A percentile compares a stretch with the other conserved stretches of the same genome.
Conservation (phyloP, 345 rosid genomes). For the Citrus glauca region DNA sequence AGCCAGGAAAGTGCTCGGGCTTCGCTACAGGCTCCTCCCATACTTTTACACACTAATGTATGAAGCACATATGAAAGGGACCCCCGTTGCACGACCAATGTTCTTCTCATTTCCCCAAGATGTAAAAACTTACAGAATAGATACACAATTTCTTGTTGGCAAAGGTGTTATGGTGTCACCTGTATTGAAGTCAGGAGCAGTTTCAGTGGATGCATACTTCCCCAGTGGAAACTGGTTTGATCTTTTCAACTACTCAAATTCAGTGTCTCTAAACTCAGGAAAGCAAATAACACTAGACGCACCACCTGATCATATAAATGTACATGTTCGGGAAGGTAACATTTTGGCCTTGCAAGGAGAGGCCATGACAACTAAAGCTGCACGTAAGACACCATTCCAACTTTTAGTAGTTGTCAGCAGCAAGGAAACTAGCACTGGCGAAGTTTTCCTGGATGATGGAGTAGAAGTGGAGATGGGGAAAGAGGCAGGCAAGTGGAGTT, state of each 20-base stretch:
- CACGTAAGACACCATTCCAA: conserved; percentile 1
- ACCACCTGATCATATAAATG: not conserved
- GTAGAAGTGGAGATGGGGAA: not conserved
- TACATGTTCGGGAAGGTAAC: not conserved
- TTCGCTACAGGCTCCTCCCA: not conserved
- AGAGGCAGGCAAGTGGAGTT: not conserved
- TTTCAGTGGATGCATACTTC: not conserved
- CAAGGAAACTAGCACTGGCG: not conserved
- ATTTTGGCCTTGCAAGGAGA: conserved; percentile 1
- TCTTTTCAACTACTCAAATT: not conserved
- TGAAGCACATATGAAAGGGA: conserved; percentile 24
- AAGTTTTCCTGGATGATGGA: conserved; percentile 3
- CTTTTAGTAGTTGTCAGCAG: not conserved
- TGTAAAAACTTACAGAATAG: not conserved
- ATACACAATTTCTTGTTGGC: not conserved
- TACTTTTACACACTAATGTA: conserved; percentile 23
- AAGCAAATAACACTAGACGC: not conserved
- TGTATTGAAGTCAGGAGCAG: not conserved
- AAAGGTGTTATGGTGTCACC: conserved; percentile 1
- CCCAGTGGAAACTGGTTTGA: conserved; percentile 4
- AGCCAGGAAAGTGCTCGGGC: conserved; percentile 1
- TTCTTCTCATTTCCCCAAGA: not conserved
- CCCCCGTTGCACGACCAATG: not conserved
- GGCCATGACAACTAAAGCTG: not conserved
- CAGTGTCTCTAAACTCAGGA: not conserved